Evolutionary conservation across 78 protist genomes (phyloP).

Genomic region (Anaeramoeba ignava): DNA sequence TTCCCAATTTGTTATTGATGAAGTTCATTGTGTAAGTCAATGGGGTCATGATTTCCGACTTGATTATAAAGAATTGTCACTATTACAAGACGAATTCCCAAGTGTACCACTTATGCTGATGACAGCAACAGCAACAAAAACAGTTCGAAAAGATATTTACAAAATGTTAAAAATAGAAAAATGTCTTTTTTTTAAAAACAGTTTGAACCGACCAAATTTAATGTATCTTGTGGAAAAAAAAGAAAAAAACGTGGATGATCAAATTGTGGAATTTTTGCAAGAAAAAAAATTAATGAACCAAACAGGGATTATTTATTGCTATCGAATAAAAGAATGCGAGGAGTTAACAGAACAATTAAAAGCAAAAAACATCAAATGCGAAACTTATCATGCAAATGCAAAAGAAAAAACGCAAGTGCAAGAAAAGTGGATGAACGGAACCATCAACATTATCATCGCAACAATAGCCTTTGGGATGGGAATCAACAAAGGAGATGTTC

Average conservation of each 20-base stretch:
- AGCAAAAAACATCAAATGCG: not conserved
- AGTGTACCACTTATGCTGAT: conserved; percentile 39
- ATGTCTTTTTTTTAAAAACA: not conserved
- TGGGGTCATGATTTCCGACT: conserved; percentile 77
- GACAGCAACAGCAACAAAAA: conserved; percentile 46
- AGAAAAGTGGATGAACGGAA: conserved; percentile 2
- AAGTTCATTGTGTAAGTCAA: conserved; percentile 30
- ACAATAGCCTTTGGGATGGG: conserved; percentile 76
- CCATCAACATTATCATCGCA: conserved; percentile 32
- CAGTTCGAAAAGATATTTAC: conserved; percentile 10
- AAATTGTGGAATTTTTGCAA: not conserved
- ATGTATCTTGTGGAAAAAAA: not conserved
- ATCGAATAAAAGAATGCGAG: conserved; percentile 61
- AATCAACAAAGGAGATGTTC: conserved; percentile 24
- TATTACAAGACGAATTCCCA: not conserved
- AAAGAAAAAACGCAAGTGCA: conserved; percentile 27
- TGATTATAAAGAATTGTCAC: conserved; percentile 8
- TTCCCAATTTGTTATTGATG: conserved; percentile 28
- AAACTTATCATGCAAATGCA: conserved; percentile 25
- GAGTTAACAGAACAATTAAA: conserved; percentile 33
- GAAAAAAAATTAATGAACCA: conserved; percentile 13
- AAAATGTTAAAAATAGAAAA: not conserved
- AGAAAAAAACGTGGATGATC: not conserved
- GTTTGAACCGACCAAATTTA: conserved; percentile 28
- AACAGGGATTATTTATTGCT: conserved; percentile 87